These are phyloP conservation scores for Tetrahymena borealis DNA, from an alignment of 73 alveolate species.

Conservation along the genomic window DNA sequence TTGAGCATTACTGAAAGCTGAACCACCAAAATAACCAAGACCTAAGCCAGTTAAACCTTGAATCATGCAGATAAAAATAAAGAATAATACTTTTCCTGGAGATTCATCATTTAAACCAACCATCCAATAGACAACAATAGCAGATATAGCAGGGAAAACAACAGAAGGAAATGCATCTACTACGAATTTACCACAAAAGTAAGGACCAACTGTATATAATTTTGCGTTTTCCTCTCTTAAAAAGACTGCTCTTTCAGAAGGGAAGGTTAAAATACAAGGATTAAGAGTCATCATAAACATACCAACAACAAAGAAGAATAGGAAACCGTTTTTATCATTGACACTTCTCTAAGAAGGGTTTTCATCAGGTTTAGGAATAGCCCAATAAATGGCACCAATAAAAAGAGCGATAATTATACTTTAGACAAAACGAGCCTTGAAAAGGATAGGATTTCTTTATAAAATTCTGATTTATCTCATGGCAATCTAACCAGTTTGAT, in stretches of 20 bases:
- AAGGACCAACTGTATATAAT: conserved; percentile 35
- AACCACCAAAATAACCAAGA: conserved; percentile 47
- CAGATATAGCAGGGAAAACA: neutral
- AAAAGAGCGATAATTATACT: neutral
- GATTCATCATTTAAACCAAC: conserved; percentile 6
- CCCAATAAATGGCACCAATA: neutral
- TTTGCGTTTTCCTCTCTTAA: conserved; percentile 54
- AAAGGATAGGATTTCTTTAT: neutral
- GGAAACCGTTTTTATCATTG: conserved; percentile 20
- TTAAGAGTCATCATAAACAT: conserved; percentile 21
- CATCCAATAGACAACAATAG: conserved; percentile 33
- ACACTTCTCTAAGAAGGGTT: neutral
- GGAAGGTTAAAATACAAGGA: conserved; percentile 33
- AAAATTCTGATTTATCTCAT: neutral
- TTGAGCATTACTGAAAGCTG: conserved; percentile 34
- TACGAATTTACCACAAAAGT: conserved; percentile 37
- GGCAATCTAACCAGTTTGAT: neutral
- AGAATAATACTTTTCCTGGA: neutral
- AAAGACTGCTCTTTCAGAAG: conserved; percentile 61
- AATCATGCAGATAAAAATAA: neutral
- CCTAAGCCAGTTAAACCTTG: conserved; percentile 27
- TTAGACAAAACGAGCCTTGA: neutral
- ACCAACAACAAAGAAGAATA: conserved; percentile 30
- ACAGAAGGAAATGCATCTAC: conserved; percentile 47
- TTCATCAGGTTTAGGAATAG: neutral